Evolutionary conservation across 1,284 basidiomycete species (phyloP).

Genomic region (Cronartium ribicola): DNA sequence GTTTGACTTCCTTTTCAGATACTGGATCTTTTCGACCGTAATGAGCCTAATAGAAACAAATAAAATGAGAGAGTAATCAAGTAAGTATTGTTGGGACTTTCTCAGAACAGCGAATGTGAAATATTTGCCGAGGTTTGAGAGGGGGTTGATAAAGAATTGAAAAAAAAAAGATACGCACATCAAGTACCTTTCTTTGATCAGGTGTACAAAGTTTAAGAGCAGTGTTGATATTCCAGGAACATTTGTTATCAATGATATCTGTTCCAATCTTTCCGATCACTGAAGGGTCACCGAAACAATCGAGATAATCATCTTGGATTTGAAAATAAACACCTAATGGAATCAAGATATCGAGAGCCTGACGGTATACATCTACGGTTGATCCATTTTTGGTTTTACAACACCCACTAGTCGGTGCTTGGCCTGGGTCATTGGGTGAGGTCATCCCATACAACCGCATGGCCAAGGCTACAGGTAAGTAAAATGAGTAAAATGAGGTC

Average conservation of each 20-base stretch:
- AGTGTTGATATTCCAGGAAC: conserved; percentile 92
- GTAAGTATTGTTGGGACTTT: neutral
- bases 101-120: neutral
- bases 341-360: conserved; percentile 77
- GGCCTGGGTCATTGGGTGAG: conserved; percentile 22
- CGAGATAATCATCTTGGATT: conserved; percentile 95
- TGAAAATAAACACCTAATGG: conserved; percentile 98
- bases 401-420: conserved; percentile 55
- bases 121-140: neutral
- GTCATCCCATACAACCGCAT: conserved; percentile 61
- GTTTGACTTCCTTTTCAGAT: conserved; percentile 68
- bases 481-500: conserved; percentile 97
- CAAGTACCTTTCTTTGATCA: conserved; percentile 60
- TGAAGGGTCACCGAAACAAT: conserved; percentile 84
- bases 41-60: conserved; percentile 66
- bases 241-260: conserved; percentile 98
- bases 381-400: neutral
- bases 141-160: neutral
- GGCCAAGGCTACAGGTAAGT: conserved; percentile 92
- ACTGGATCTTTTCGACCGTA: conserved; percentile 77
- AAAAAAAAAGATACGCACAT: conserved; percentile 51
- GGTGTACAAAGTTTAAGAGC: conserved; percentile 68
- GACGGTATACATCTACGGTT: conserved; percentile 66
- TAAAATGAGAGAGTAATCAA: no score
- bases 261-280: conserved; percentile 95